Evolutionary conservation across 257 asterid genomes (phyloP), one percentile per base, ranked within the genome.

Genomic region (Echites panduratus): DNA sequence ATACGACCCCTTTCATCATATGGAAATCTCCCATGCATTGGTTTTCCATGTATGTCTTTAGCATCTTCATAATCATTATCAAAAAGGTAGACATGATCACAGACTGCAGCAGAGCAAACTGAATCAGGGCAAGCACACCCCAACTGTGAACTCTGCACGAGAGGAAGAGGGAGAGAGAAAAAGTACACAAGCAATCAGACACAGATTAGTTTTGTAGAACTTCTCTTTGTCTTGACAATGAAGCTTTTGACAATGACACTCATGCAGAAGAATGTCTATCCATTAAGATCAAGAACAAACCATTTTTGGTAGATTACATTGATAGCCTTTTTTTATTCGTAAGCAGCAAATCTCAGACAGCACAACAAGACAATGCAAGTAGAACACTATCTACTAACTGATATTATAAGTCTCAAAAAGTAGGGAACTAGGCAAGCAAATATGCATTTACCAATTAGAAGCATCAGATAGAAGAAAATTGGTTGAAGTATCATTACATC

Each of bases 51-150:
- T 66, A 95, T 84, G 80, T 95, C 99, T 80, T 87, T 95, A 57
- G 98, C 98, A 73, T 90, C 97, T 76, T 89, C 97, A 73, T 90
- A 89, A 81, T 95, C 99, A 80, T 88, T 90, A 87, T 87, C 87
- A 64, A 95, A 90, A 76, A 95, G 95, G 82, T 95, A 95, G 69
- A 89, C 91, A 76, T 95, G 99, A 79, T 92, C 96, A 50, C 99
- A 95, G 67, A 79, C 77, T 77, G 81, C 88, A 48, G 98, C 80
- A 61, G 88, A 84, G 83, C 99, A 95, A 48, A 78, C 76, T 62
- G 89, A 87, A 78, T 70, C 80, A 22, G 86, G 85, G 88, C 97
- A 92, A 73, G 84, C 75, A 83, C 99, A 95, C 64, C 96, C 98
- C 89, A 95, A 76, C 75, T 92, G 97, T 27, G 78, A 81, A 84